phyloP scores from a whole-genome alignment of 148 eudicot genomes.

The Tetragonia tetragonoides region DNA sequence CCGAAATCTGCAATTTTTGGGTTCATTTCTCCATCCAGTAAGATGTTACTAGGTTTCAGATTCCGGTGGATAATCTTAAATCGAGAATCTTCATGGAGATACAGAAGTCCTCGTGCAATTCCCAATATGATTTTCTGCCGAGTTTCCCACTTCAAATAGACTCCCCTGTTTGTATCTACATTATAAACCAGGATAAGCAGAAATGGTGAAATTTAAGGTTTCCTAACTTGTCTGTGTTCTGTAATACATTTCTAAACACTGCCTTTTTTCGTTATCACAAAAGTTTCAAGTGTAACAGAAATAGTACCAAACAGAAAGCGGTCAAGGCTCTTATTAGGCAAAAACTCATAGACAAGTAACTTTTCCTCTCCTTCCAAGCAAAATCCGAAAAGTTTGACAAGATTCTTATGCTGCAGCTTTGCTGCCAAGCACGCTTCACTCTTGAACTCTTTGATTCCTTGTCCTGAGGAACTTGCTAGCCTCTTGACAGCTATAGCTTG shows the following conservation, averaged over 20 bases:
- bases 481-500: constrained; percentile 17
- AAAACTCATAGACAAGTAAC: not conserved
- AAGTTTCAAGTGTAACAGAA: not conserved
- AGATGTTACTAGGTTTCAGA: constrained; percentile 24
- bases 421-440: not conserved
- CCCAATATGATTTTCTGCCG: constrained; percentile 26
- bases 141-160: constrained; percentile 19
- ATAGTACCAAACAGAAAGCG: constrained; percentile 7
- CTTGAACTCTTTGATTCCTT: not conserved
- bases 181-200: not conserved
- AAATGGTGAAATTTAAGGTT: not conserved
- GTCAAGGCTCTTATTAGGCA: too few relatives aligned
- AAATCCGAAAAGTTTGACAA: constrained; percentile 2
- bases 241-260: not conserved
- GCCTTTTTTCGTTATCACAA: not conserved
- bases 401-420: not conserved
- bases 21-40: constrained; percentile 22
- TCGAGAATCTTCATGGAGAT: constrained; percentile 29
- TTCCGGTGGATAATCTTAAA: constrained; percentile 22
- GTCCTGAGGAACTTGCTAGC: not conserved
- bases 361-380: constrained; percentile 5
- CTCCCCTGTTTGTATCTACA: constrained; percentile 12
- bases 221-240: not conserved
- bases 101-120: constrained; percentile 24
- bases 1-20: constrained; percentile 31